Evolutionary conservation across 1,284 basidiomycete species (phyloP), one percentile per base, ranked within the genome.

Genomic region (Moesziomyces globuligerus): DNA sequence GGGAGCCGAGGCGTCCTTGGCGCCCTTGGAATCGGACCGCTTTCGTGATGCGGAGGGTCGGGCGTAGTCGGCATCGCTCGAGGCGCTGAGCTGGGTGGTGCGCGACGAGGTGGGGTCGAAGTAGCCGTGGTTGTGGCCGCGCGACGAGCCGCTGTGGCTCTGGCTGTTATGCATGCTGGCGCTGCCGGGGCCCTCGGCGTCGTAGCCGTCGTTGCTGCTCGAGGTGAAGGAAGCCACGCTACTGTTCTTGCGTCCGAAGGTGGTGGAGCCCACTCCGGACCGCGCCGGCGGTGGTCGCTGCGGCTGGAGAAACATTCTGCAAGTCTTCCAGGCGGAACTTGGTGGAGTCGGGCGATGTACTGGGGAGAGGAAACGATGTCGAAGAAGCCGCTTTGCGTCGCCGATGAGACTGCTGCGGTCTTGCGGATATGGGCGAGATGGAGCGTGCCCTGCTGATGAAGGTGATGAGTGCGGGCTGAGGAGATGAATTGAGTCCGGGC

Each of bases 201-300:
- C 49, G 40, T 48, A 39, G 10, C 46, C 46, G 3, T 60, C 51
- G 49, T 66, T 54, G 49, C 52, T 58, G 34, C 53, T 57, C 9
- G 68, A 71, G 38, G 55, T 46, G 53, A 71, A 67, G 41, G 68
- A 71, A 15, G 43, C 52, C 1, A 45, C 28, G 47, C 60, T 65
- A 36, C 45, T 56, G 44, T 72, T 62, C 36, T 52, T 67, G 34
- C 49, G 46, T 24, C 47, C 32, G 21, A 58, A 69, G 13, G 18
- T 23, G 26, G 28, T n/a, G 17, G 52, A 24, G 11, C 10, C n/a
- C 8, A 49, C 18, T 23, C 49, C 52, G 18, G 39, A 29, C 18
- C 28, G 52, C 1, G 44, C 39, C 6, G 48, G 24, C 1, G 42
- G 32, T 17, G 55, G 43, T 11, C 25, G 17, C 17, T 59, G 51